Percentiles rank a stretch among this genome's conserved stretches.
Conservation (phyloP, 106 monocot genomes). For the Hemerocallis citrina region DNA sequence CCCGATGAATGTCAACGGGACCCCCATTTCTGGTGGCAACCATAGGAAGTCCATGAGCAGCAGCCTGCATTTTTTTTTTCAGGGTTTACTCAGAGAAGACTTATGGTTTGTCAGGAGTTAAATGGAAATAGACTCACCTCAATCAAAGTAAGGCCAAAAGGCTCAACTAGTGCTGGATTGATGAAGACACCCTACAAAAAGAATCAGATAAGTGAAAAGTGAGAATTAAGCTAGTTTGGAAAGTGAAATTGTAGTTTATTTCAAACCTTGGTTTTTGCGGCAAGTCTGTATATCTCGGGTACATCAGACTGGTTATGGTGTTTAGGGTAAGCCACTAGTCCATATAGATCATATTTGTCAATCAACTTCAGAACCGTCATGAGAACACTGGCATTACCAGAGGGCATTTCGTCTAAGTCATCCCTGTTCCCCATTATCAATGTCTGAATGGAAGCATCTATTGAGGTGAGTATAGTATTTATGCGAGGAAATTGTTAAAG, state of each 20-base stretch:
- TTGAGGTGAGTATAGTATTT: not conserved
- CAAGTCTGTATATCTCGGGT: conserved; percentile 87
- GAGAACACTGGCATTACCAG: conserved; percentile 74
- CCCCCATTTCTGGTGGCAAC: conserved; percentile 95
- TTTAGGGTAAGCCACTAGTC: conserved; percentile 78
- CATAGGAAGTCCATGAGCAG: conserved; percentile 98
- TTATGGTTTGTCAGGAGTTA: not conserved
- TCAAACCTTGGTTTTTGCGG: conserved; percentile 78
- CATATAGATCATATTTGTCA: conserved; percentile 95
- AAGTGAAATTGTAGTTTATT: not conserved
- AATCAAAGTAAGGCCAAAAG: conserved; percentile 87
- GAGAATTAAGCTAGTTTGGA: not conserved
- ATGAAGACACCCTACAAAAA: conserved; percentile 80
- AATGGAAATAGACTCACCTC: conserved; percentile 39
- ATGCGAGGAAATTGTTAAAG: not conserved
- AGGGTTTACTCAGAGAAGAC: not conserved
- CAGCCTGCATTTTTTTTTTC: conserved; percentile 41
- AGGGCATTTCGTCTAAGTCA: conserved; percentile 86
- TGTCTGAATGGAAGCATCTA: conserved; percentile 35
- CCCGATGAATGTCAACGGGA: conserved; percentile 90
- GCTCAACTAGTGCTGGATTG: conserved; percentile 95
- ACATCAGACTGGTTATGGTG: conserved; percentile 91
- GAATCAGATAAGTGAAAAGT: not conserved
- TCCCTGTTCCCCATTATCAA: conserved; percentile 98
- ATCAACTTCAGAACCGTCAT: conserved; percentile 85